Conservation (phyloP, 257 asterid species). For the Phtheirospermum japonicum region DNA sequence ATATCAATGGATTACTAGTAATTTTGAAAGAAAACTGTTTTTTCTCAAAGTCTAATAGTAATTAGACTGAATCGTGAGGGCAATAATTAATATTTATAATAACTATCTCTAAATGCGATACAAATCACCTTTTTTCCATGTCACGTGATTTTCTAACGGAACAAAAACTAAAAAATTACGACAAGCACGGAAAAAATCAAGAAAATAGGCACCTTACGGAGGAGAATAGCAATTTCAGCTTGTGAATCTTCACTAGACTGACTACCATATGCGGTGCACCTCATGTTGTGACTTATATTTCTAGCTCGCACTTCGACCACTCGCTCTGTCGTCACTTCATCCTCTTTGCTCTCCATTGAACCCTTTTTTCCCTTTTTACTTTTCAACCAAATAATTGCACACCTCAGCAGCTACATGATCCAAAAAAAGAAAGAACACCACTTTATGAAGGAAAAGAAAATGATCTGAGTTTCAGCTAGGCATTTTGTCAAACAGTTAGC, state of each 20-base stretch:
- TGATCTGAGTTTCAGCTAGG: constrained; percentile 12
- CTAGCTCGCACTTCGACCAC: constrained; percentile 85
- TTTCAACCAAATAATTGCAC: constrained; percentile 16
- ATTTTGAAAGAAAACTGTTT: too few relatives aligned
- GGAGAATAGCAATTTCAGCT: constrained; percentile 89
- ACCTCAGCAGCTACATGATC: constrained; percentile 10
- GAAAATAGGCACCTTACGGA: constrained; percentile 60
- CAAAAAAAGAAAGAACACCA: background rate
- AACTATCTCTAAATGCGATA: too few relatives aligned
- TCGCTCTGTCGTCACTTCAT: constrained; percentile 52
- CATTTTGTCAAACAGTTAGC: constrained; percentile 34
- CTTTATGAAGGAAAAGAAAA: too few relatives aligned
- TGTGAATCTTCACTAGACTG: constrained; percentile 97
- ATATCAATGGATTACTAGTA: too few relatives aligned
- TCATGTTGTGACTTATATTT: constrained; percentile 86
- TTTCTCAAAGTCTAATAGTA: too few relatives aligned
- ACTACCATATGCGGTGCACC: constrained; percentile 96
- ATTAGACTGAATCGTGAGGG: too few relatives aligned
- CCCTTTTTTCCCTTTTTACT: constrained; percentile 1
- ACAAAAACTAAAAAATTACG: background rate
- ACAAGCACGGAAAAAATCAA: background rate
- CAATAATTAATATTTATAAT: too few relatives aligned
- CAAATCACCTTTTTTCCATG: background rate
- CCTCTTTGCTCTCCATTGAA: constrained; percentile 61
- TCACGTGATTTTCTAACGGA: background rate